Evolutionary conservation across 495 filamentous ascomycete species (phyloP).

Genomic region (Hyaloscypha variabilis): DNA sequence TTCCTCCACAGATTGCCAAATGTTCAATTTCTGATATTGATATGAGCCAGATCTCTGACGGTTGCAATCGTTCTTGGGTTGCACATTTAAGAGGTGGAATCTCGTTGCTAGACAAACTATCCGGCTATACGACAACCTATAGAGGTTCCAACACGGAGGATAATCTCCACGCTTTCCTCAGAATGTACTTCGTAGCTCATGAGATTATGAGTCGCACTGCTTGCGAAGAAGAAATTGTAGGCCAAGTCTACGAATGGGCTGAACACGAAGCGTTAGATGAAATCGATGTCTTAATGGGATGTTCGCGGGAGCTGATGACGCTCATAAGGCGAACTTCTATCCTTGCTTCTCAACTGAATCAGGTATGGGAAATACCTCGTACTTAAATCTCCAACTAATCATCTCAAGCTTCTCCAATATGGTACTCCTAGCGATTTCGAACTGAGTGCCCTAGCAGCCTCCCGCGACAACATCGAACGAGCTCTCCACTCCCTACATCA

Average conservation of each 20-base stretch:
- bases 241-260: not conserved
- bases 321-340: not conserved
- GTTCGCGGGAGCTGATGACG: not conserved
- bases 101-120: not conserved
- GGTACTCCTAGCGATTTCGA: not conserved
- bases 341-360: not conserved
- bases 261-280: not conserved
- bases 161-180: not conserved
- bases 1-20: not conserved
- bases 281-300: constrained; percentile 5
- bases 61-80: not conserved
- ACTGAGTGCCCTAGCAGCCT: not conserved
- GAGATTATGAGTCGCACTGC: not conserved
- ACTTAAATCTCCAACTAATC: not conserved
- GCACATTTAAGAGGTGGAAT: not conserved
- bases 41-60: not conserved
- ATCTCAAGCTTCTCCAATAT: not conserved
- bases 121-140: not conserved
- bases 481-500: not conserved
- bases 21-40: not conserved
- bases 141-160: not conserved
- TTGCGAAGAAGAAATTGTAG: not conserved
- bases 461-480: not conserved
- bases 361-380: not conserved
- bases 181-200: constrained; percentile 2